These are phyloP conservation scores for Blastobotrys peoriensis DNA, from an alignment of 805 yeast species.

Conservation along the genomic window DNA sequence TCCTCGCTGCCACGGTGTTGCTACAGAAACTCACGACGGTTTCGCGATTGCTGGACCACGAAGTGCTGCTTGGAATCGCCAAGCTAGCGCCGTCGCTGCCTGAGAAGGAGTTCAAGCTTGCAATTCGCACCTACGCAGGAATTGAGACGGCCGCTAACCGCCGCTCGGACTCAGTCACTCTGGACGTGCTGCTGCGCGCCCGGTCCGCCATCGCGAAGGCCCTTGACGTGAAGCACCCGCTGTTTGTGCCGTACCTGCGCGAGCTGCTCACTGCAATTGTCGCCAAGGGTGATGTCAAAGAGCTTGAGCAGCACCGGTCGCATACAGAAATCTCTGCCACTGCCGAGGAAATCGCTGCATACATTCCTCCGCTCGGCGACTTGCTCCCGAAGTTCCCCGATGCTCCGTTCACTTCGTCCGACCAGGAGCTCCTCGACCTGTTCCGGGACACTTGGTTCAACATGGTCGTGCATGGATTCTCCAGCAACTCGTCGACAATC, in stretches of 20 bases:
- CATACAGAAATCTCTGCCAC: slow-evolving; percentile 35
- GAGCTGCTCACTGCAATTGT: slow-evolving; percentile 64
- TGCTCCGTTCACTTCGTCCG: slow-evolving; percentile 38
- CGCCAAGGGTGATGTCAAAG: slow-evolving; percentile 72
- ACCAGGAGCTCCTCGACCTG: slow-evolving; percentile 47
- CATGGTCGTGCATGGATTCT: slow-evolving; percentile 82
- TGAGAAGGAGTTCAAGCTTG: slow-evolving; percentile 59
- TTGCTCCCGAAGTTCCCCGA: slow-evolving; percentile 57
- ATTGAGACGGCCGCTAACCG: slow-evolving; percentile 39
- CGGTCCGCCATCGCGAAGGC: slow-evolving; percentile 14
- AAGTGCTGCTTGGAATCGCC: slow-evolving; percentile 58
- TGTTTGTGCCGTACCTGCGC: slow-evolving; percentile 51
- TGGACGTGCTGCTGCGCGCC: slow-evolving; percentile 13
- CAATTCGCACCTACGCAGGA: slow-evolving; percentile 52
- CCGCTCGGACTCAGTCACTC: not conserved
- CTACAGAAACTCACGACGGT: slow-evolving; percentile 60
- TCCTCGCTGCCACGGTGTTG: slow-evolving; percentile 72
- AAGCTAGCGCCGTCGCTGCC: slow-evolving; percentile 56
- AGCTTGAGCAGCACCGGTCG: slow-evolving; percentile 71
- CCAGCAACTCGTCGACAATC: slow-evolving; percentile 45
- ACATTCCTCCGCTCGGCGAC: slow-evolving; percentile 68
- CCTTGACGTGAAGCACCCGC: slow-evolving; percentile 32
- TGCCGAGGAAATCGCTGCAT: slow-evolving; percentile 62
- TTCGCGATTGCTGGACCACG: slow-evolving; percentile 43
- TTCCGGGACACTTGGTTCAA: slow-evolving; percentile 94